phyloP scores from a whole-genome alignment of 352 stramenopile genomes.

The Chrysophaeum taylorii region DNA sequence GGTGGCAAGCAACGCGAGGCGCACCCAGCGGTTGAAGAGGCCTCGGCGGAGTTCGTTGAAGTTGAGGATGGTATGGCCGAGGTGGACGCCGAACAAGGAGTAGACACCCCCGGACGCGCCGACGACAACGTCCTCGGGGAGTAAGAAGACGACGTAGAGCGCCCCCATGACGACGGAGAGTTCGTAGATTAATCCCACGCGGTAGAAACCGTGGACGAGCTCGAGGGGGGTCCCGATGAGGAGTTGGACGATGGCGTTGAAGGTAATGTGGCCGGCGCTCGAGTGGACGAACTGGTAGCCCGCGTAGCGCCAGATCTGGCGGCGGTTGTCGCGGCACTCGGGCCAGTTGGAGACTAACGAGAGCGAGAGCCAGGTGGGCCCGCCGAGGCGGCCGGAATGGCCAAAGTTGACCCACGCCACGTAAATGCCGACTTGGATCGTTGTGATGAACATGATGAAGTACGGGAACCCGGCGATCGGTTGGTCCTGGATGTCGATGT shows the following conservation, averaged over 20 bases:
- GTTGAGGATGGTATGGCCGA: conserved; percentile 41
- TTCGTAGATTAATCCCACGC: neutral
- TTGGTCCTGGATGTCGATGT: neutral
- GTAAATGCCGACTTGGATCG: neutral
- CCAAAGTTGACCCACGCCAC: neutral
- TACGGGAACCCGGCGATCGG: neutral
- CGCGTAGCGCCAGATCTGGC: neutral
- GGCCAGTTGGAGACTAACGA: neutral
- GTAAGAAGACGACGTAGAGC: neutral
- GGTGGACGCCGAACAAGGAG: conserved; percentile 8
- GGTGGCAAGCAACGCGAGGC: neutral
- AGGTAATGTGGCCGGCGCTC: neutral
- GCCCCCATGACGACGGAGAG: neutral
- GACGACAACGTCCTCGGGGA: neutral
- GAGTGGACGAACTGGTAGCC: neutral
- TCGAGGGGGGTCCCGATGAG: conserved; percentile 9
- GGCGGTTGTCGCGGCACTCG: neutral
- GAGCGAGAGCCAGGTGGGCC: neutral
- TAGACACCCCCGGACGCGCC: neutral
- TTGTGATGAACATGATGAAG: neutral
- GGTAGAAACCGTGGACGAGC: conserved; percentile 1
- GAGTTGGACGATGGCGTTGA: neutral
- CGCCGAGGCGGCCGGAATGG: neutral
- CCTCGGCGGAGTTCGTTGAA: conserved; percentile 49
- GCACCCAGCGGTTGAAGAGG: neutral